A percentile compares a stretch with the other conserved stretches of the same genome.
Conservation (phyloP, 352 stramenopile species). For the Pythium volutum region DNA sequence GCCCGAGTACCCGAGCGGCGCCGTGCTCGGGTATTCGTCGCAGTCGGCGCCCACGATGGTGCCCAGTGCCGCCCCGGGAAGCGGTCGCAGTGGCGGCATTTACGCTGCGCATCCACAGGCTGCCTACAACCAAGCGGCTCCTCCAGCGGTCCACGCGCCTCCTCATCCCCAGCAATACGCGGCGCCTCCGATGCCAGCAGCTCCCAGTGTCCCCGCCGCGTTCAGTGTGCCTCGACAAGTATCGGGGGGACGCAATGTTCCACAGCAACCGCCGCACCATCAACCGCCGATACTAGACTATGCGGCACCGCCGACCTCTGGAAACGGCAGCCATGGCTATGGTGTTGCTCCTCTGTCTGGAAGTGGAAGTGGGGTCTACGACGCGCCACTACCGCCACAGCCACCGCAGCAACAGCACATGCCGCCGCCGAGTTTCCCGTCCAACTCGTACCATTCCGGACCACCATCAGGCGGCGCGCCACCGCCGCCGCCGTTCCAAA, state of each 20-base stretch:
- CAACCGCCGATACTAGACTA: conserved; percentile 13
- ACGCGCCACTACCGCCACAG: background rate
- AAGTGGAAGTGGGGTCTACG: conserved; percentile 4
- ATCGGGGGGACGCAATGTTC: conserved; percentile 3
- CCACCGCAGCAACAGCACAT: background rate
- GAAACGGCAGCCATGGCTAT: conserved; percentile 4
- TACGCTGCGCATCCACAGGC: conserved; percentile 3
- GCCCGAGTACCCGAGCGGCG: conserved; percentile 31
- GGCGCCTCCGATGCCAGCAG: background rate
- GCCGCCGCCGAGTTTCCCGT: conserved; percentile 8
- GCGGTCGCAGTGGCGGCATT: conserved; percentile 13
- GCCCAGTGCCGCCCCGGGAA: conserved; percentile 4
- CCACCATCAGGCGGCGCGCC: background rate
- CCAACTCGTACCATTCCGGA: background rate
- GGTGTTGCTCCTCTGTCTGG: background rate
- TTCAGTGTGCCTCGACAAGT: conserved; percentile 18
- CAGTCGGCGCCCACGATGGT: conserved; percentile 8
- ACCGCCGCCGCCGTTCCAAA: conserved; percentile 30
- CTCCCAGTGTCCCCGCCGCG: conserved; percentile 7
- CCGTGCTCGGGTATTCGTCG: conserved; percentile 20
- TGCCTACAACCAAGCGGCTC: background rate
- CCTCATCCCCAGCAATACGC: background rate
- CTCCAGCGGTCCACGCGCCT: background rate
- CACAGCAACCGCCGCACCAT: conserved; percentile 11
- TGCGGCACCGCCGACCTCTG: conserved; percentile 13